Evolutionary conservation across 352 stramenopile species (phyloP).

Genomic region (Pythium biforme): DNA sequence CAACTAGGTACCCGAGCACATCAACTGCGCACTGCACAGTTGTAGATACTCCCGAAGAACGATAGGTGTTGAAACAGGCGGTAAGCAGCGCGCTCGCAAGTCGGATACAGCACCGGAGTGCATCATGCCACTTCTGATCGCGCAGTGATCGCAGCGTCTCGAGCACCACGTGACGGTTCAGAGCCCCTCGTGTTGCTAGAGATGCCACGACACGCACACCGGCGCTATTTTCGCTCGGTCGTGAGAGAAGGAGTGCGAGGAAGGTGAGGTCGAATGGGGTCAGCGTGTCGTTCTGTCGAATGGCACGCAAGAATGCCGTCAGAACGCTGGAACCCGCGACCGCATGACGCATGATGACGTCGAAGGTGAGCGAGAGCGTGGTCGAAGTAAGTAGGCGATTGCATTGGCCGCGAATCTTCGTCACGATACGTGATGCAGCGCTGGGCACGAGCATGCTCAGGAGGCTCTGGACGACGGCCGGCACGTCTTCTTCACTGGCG

Average conservation of each 20-base stretch:
- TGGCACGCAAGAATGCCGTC: constrained; percentile 41
- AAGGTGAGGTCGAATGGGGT: constrained; percentile 63
- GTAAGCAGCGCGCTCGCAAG: constrained; percentile 23
- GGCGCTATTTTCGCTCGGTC: constrained; percentile 50
- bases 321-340: constrained; percentile 50
- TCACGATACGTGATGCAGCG: constrained; percentile 43
- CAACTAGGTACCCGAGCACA: constrained; percentile 20
- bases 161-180: constrained; percentile 12
- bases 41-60: not conserved
- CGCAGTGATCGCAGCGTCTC: constrained; percentile 23
- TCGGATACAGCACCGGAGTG: constrained; percentile 12
- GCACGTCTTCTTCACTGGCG: constrained; percentile 75
- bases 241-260: constrained; percentile 59
- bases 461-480: constrained; percentile 72
- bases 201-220: constrained; percentile 10
- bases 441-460: constrained; percentile 66
- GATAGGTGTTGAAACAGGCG: constrained; percentile 19
- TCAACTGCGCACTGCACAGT: constrained; percentile 20
- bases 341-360: constrained; percentile 65
- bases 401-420: constrained; percentile 58
- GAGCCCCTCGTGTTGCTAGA: constrained; percentile 7
- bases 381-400: constrained; percentile 51
- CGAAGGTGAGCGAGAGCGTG: constrained; percentile 55
- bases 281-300: constrained; percentile 45
- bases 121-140: constrained; percentile 23